Evolutionary conservation across 169 alveolate genomes (phyloP), one percentile per base, ranked within the genome.

Genomic region (Plasmodium yoelii): DNA sequence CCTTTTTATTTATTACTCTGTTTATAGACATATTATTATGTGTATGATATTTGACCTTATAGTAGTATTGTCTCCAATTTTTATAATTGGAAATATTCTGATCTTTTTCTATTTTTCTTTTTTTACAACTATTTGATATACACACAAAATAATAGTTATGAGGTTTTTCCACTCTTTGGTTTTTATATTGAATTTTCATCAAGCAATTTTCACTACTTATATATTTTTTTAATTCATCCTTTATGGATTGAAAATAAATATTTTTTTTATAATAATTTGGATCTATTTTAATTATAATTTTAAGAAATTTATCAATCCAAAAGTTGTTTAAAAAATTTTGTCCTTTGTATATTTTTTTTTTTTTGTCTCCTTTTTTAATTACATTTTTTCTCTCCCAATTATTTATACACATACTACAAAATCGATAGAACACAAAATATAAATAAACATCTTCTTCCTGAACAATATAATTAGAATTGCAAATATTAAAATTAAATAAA

Each of bases 401-500:
- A 1, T 56, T 56, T 9, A 2, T n/a, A 24, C 10, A 18, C 12
- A 56, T 56, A 18, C 15, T 18, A 5, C 51, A n/a, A 59, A 57
- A 47, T 19, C 75, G 39, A 8, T 44, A 7, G 49, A 26, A 69
- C 59, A 67, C 12, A 18, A 18, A 10, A 39, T 82, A 82, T 2
- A 82, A 61, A 55, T 65, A 65, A 2, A 22, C 10, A 46, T 67
- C 56, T 19, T 68, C 44, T 8, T 39, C 55, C 8, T 68, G 49
- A 18, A 82, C 39, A 5, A 19, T 47, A 56, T 22, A 82, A 71
- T 47, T 68, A 8, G 90, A 82, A 42, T 28, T 18, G 4, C 9
- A 60, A 56, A 82, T 82, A 60, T 26, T 70, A 15, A 82, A 22
- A 26, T 71, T 65, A 47, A 67, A 67, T 1, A 82, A 60, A 2